Evolutionary conservation across 176 grass and related monocot species (phyloP).

Genomic region (Elaeis guineensis): DNA sequence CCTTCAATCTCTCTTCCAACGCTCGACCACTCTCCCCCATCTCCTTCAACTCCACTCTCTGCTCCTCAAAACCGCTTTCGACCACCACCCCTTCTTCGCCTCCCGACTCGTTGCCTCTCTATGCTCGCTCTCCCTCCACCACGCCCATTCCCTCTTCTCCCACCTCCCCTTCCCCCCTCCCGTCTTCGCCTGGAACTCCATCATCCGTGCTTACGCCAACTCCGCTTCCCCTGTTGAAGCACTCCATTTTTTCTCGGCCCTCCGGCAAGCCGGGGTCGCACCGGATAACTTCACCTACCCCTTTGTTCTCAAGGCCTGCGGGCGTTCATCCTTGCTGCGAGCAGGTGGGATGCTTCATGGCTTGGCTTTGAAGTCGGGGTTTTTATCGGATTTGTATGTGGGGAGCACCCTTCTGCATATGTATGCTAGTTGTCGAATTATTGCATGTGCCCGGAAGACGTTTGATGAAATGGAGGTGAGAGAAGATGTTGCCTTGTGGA

Average conservation of each 20-base stretch:
- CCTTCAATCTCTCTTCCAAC: constrained; percentile 10
- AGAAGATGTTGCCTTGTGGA: constrained; percentile 13
- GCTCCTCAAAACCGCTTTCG: constrained; percentile 22
- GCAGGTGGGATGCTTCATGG: constrained; percentile 6
- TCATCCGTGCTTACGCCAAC: constrained; percentile 16
- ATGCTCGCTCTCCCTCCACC: constrained; percentile 5
- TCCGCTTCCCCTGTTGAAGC: constrained; percentile 7
- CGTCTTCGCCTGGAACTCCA: constrained; percentile 8
- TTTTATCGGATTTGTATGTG: constrained; percentile 18
- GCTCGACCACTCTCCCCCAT: constrained; percentile 2
- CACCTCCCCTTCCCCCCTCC: constrained; percentile 3
- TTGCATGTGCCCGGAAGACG: neutral
- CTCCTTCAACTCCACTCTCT: constrained; percentile 25
- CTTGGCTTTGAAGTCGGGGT: constrained; percentile 2
- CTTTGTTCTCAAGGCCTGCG: constrained; percentile 22
- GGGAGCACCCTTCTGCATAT: constrained; percentile 9
- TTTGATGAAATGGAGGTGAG: constrained; percentile 17
- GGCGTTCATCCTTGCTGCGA: constrained; percentile 1
- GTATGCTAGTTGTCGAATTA: constrained; percentile 2
- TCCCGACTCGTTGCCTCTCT: constrained; percentile 11
- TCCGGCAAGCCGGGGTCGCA: neutral
- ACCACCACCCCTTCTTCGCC: constrained; percentile 4
- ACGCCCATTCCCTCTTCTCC: neutral
- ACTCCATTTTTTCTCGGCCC: constrained; percentile 15
- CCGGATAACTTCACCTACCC: constrained; percentile 12